phyloP scores from a whole-genome alignment of 139 green algal genomes.

The Chlamydomonas asymmetrica region DNA sequence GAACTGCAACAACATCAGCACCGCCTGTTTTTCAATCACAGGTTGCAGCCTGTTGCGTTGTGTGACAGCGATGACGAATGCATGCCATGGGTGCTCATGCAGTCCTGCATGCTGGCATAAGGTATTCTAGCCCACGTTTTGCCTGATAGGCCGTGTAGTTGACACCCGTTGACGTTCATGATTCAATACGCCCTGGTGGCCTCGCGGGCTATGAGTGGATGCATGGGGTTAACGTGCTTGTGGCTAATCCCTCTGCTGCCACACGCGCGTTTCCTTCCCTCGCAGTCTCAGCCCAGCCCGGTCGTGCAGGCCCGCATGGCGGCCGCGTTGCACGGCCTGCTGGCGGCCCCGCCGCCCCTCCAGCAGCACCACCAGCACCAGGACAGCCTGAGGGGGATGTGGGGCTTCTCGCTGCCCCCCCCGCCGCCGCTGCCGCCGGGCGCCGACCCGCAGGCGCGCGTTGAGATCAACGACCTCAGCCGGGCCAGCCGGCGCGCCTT shows the following conservation, averaged over 20 bases:
- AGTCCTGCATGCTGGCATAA: too few relatives aligned
- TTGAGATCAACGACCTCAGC: slow-evolving; percentile 4
- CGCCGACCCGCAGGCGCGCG: background rate
- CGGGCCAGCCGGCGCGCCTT: slow-evolving; percentile 16
- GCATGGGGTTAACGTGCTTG: too few relatives aligned
- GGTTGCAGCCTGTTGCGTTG: too few relatives aligned
- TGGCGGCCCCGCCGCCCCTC: background rate
- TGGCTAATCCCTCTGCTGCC: too few relatives aligned
- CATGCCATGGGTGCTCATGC: too few relatives aligned
- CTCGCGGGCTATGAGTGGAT: too few relatives aligned
- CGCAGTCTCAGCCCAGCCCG: slow-evolving; percentile 9
- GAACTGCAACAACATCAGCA: too few relatives aligned
- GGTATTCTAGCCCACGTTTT: background rate
- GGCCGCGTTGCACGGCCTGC: background rate
- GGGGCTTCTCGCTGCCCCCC: background rate
- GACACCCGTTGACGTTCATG: background rate
- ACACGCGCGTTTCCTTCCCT: background rate
- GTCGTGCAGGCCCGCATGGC: slow-evolving; percentile 1
- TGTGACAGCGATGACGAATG: too few relatives aligned
- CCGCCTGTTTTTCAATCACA: too few relatives aligned
- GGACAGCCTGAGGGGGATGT: background rate
- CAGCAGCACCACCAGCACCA: background rate
- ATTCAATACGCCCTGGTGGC: too few relatives aligned
- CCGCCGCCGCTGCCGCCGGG: background rate
- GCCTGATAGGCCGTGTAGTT: background rate